phyloP scores from a whole-genome alignment of 2,329 filamentous ascomycete species.

The Scolecobasidium constrictum region DNA sequence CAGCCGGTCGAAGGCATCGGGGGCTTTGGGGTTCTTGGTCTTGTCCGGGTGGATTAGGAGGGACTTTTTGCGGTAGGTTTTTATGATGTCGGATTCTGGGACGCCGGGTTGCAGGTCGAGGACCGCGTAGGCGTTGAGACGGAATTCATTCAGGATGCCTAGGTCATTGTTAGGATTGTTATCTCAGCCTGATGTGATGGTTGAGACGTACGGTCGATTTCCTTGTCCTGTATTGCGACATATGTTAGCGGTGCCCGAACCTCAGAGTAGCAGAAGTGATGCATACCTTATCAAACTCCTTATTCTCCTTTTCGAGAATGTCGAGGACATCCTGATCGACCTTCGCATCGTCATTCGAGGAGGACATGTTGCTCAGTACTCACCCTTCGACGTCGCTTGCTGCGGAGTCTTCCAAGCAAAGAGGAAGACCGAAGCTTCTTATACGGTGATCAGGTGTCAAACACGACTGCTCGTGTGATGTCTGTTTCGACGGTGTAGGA shows the following conservation, averaged over 20 bases:
- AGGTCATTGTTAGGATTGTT: slow-evolving; percentile 2
- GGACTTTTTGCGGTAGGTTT: slow-evolving; percentile 92
- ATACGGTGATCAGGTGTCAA: background rate
- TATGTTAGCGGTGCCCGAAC: slow-evolving; percentile 13
- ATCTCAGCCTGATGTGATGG: background rate
- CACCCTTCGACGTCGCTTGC: background rate
- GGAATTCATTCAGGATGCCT: slow-evolving; percentile 76
- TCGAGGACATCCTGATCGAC: slow-evolving; percentile 39
- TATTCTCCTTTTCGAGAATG: slow-evolving; percentile 71
- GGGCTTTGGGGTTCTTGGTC: slow-evolving; percentile 78
- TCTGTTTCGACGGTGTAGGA: too few species aligned
- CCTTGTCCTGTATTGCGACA: slow-evolving; percentile 59
- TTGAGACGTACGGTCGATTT: slow-evolving; percentile 60
- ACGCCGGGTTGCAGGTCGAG: slow-evolving; percentile 93
- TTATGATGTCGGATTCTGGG: slow-evolving; percentile 91
- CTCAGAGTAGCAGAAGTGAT: slow-evolving; percentile 12
- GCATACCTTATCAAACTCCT: slow-evolving; percentile 77
- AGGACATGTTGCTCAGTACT: background rate
- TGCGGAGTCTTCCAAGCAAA: background rate
- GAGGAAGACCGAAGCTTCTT: background rate
- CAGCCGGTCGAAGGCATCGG: slow-evolving; percentile 90
- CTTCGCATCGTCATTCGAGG: slow-evolving; percentile 7
- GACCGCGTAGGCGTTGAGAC: slow-evolving; percentile 77
- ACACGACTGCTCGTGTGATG: too few species aligned
- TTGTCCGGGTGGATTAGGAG: slow-evolving; percentile 98